Percentiles rank a stretch among this genome's conserved stretches.
These are phyloP conservation scores for barley (Hordeum vulgare) DNA, from an alignment of 176 grass and related monocot genomes.

Conservation along the genomic window DNA sequence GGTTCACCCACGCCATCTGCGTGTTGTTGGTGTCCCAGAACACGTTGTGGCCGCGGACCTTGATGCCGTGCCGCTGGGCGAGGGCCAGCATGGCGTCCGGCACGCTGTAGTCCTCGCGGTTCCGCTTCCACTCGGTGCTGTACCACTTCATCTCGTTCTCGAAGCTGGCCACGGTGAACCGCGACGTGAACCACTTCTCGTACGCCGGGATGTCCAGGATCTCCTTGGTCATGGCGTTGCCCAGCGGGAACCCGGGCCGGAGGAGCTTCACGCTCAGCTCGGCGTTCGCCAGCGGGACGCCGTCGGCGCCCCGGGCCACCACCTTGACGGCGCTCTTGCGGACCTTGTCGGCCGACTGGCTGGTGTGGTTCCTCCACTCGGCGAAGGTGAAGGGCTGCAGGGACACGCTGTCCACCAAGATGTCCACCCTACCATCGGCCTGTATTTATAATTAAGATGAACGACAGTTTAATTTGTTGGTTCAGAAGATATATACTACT, in stretches of 20 bases:
- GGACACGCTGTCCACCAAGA: slow-evolving; percentile 58
- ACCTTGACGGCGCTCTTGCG: slow-evolving; percentile 36
- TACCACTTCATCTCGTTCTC: slow-evolving; percentile 98
- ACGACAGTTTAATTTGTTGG: no score
- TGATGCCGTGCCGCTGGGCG: slow-evolving; percentile 19
- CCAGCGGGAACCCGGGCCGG: slow-evolving; percentile 42
- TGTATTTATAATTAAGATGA: slow-evolving; percentile 1
- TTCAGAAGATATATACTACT: no score
- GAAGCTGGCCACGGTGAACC: slow-evolving; percentile 63
- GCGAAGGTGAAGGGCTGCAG: slow-evolving; percentile 64
- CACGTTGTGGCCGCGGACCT: slow-evolving; percentile 58
- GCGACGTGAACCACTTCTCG: slow-evolving; percentile 59
- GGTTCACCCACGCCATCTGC: slow-evolving; percentile 28
- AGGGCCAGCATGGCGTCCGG: slow-evolving; percentile 61
- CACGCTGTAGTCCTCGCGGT: slow-evolving; percentile 28
- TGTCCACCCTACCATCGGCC: slow-evolving; percentile 33
- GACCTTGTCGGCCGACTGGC: slow-evolving; percentile 27
- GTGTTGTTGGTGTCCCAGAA: slow-evolving; percentile 52
- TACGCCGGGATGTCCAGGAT: slow-evolving; percentile 50
- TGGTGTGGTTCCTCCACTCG: slow-evolving; percentile 53
- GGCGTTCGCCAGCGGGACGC: slow-evolving; percentile 24
- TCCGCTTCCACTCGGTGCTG: slow-evolving; percentile 33
- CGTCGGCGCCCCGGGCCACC: slow-evolving; percentile 11
- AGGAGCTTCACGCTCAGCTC: slow-evolving; percentile 29
- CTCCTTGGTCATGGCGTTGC: slow-evolving; percentile 55